Evolutionary conservation across 108 stramenopile genomes (phyloP).

Genomic region (Fragilariopsis cylindrus): DNA sequence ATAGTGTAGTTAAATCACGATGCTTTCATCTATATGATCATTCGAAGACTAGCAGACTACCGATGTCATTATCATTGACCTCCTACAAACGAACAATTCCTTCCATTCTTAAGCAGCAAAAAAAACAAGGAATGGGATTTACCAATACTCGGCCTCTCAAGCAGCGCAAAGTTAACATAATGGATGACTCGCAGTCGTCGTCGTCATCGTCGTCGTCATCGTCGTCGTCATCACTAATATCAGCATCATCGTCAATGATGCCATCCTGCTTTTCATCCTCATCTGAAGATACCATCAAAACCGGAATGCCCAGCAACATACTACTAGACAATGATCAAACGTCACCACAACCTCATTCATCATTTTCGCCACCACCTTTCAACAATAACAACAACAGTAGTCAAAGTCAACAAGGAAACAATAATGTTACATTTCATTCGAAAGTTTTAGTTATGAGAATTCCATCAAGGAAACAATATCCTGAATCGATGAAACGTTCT

Average conservation of each 20-base stretch:
- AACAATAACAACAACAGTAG: background rate
- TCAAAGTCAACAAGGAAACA: background rate
- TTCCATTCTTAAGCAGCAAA: background rate
- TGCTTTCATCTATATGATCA: constrained; percentile 18
- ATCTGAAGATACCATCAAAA: constrained; percentile 9
- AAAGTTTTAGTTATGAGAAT: constrained; percentile 36
- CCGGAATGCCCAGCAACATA: constrained; percentile 4
- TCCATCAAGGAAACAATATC: constrained; percentile 35
- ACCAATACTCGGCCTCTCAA: background rate
- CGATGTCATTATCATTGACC: too few species aligned
- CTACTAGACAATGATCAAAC: background rate
- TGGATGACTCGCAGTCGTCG: background rate
- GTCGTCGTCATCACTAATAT: constrained; percentile 19
- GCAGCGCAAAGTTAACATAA: background rate
- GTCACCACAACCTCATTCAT: constrained; percentile 2
- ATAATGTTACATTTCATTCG: constrained; percentile 29
- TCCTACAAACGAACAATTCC: background rate
- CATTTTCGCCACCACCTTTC: constrained; percentile 10
- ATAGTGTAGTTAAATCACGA: background rate
- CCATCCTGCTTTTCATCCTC: constrained; percentile 4
- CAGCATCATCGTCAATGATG: background rate
- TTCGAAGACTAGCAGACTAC: background rate
- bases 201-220: constrained; percentile 10
- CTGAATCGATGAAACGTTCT: constrained; percentile 24
- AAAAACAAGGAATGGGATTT: background rate